Conservation (phyloP, 2,329 filamentous ascomycete species). For the Alternaria incomplexa region DNA sequence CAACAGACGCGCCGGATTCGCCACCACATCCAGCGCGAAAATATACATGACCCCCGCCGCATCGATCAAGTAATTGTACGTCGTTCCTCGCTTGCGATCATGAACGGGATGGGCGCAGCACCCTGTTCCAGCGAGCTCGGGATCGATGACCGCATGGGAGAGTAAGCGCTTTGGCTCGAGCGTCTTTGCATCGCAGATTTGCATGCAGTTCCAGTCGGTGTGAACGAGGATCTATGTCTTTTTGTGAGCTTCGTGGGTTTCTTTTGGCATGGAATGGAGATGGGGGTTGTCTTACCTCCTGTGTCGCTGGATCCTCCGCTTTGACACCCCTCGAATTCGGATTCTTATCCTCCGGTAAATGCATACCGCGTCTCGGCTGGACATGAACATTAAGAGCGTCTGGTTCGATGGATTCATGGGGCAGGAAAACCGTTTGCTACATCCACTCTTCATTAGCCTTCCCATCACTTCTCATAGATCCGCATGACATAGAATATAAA, state of each 20-base stretch:
- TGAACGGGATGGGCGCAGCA: background rate
- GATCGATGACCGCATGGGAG: background rate
- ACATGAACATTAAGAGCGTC: background rate
- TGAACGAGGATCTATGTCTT: background rate
- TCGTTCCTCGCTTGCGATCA: background rate
- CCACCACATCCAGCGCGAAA: background rate
- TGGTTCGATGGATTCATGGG: background rate
- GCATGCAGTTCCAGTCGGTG: background rate
- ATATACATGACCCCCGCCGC: background rate
- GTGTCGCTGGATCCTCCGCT: background rate
- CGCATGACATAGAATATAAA: background rate
- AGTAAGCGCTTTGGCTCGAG: background rate
- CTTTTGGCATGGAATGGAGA: background rate
- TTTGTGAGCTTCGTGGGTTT: background rate
- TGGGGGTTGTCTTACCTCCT: background rate
- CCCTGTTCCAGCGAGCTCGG: background rate
- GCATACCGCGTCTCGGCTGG: background rate
- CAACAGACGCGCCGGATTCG: background rate
- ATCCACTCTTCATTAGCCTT: background rate
- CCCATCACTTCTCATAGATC: background rate
- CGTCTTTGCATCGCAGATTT: background rate
- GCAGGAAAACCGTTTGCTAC: background rate
- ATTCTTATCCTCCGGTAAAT: background rate
- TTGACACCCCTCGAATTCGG: background rate
- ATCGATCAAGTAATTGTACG: background rate